Conservation (phyloP, 305 asterid genomes). For the Andrographis paniculata region DNA sequence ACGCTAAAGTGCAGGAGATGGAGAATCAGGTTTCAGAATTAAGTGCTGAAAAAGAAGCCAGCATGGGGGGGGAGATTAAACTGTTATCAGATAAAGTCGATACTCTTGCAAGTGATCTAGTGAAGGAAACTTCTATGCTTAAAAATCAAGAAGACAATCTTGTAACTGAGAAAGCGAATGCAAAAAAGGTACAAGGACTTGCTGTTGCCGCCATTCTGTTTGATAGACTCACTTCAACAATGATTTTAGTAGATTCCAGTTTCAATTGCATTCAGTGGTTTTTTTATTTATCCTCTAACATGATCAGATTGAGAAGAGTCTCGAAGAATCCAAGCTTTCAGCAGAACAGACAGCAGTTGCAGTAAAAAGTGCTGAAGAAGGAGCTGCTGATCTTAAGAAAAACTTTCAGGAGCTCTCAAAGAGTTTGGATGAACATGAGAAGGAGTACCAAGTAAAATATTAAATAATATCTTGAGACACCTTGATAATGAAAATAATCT, state of each 20-base stretch:
- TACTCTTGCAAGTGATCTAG: conserved; percentile 65
- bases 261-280: conserved; percentile 14
- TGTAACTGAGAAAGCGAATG: conserved; percentile 58
- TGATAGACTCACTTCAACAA: neutral
- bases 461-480: conserved; percentile 5
- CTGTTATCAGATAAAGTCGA: conserved; percentile 70
- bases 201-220: conserved; percentile 8
- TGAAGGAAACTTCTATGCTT: conserved; percentile 64
- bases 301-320: conserved; percentile 54
- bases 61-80: conserved; percentile 92
- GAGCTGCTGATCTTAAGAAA: conserved; percentile 66
- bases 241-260: conserved; percentile 13
- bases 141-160: conserved; percentile 71
- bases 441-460: conserved; percentile 70
- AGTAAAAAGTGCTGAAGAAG: conserved; percentile 67
- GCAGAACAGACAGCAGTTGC: conserved; percentile 64
- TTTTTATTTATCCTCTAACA: conserved; percentile 11
- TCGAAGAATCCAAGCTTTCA: conserved; percentile 69
- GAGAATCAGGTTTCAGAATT: conserved; percentile 55
- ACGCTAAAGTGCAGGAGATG: conserved; percentile 52
- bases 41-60: conserved; percentile 68
- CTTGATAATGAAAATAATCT: conserved; percentile 11
- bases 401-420: conserved; percentile 59
- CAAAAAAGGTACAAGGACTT: conserved; percentile 44
- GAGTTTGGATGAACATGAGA: conserved; percentile 81